Base-by-base conservation (phyloP, 176 grass and related monocot genomes). In the Cenchrus purpureus region DNA sequence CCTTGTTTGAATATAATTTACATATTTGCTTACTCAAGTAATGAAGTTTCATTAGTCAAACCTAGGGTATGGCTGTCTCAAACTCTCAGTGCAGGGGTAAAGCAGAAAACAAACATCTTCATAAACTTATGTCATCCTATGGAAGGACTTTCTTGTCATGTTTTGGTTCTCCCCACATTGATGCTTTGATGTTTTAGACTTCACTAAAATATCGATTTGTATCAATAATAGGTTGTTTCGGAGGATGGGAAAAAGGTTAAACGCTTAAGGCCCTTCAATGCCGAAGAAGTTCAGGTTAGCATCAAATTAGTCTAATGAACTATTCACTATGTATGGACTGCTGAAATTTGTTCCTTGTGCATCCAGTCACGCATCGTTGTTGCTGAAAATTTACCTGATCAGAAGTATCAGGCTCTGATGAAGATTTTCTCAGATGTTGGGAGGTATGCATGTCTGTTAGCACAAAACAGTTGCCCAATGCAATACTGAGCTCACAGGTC, bases 311-410 rank as follows among this genome's bases (percentile, higher is more conserved):
- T 64, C 17, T 44, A 68, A 32, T 68, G 16, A 62, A 74, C 6
- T 71, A 11, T 64, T 28, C 45, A 25, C 29, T 87, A 16, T 87
- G 13, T 65, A 32, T n/a, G 50, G 57, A 31, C 34, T 29, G 40
- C 68, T 91, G 45, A 76, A 19, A 49, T 48, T n/a, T 68, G 20
- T 86, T 6, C 83, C 65, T 45, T 78, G 68, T 51, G 16, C 42
- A 60, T 28, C 14, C 76, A 99, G 93, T 90, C 97, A 61, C 94
- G 97, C 50, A 96, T 96, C 66, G 76, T 99, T 88, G 93, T 99
- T 85, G 97, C 93, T 86, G 97, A 99, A 85, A 96, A 96, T 80
- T 82, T 99, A 65, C 93, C 93, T 82, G 93, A 96, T 87, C 93
- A 96, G 69, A 88, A 88, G 42, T 89, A 96, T 74, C 97, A 94